Evolutionary conservation across 2,329 filamentous ascomycete genomes (phyloP), one percentile per base, ranked within the genome.

Genomic region (Pseudogymnoascus sp.): DNA sequence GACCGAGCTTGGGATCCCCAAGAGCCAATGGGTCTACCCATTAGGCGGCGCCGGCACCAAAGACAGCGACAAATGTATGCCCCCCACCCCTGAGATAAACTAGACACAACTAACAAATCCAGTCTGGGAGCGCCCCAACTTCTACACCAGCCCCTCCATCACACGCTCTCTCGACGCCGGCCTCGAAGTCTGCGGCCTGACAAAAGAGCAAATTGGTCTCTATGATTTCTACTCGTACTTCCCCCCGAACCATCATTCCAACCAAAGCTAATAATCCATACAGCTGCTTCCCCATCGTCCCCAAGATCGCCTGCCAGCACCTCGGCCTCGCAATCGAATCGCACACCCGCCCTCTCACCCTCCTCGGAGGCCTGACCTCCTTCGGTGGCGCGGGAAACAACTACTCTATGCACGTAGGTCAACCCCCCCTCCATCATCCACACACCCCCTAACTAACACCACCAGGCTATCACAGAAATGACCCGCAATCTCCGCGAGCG

Each of bases 341-440:
- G 1, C 70, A 77, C 1, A 31, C 73, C 1, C 86, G 83, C 66
- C 79, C 82, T 0, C 78, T 88, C 18, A 88, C 84, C 0, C 72
- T 89, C 0, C 76, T 89, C 0, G 87, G 87, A 0, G 87, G 87
- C 0, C 69, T 90, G 62, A 89, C 87, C 4, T 87, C 82, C 0
- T 89, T 89, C 64, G 87, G 87, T 0, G 87, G 87, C 0, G 87
- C 87, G 5, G 87, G 87, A 0, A 89, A 89, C 66, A 89, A 89
- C 62, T 89, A 89, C 65, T 87, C 84, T 0, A 84, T 89, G 81
- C 86, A 89, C 74, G 85, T 82, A 72, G 70, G 5, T 11, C 36
- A 8, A 18, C 11, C 44, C 5, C 23, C 10, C 23, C 11, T 12
- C 14, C 62, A 11, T 28, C 1, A 23, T 44, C 61, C 28, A 60